Evolutionary conservation across 176 grass and related monocot species (phyloP).

Genomic region (Bonia amplexicaulis): DNA sequence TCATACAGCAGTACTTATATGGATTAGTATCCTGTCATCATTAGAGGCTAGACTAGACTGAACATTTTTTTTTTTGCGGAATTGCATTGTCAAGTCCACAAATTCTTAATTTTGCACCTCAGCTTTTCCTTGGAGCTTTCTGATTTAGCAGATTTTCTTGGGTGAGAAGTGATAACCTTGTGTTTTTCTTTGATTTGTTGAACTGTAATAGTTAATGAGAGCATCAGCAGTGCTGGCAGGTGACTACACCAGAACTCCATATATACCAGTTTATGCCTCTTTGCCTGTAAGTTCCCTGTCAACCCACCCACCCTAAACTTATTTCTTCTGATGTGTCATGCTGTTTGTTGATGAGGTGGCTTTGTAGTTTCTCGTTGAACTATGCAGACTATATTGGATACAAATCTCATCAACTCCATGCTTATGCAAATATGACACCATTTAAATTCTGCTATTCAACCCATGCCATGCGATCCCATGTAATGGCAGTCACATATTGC

Average conservation of each 20-base stretch:
- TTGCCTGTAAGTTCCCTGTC: slow-evolving; percentile 53
- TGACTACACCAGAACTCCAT: slow-evolving; percentile 69
- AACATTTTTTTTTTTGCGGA: background rate
- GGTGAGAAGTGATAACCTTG: background rate
- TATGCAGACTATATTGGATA: background rate
- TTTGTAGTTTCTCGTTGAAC: background rate
- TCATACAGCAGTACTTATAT: background rate
- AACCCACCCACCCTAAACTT: background rate
- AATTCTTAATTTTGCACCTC: background rate
- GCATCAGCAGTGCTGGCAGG: slow-evolving; percentile 42
- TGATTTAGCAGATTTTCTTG: background rate
- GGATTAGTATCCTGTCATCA: background rate
- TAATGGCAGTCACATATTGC: background rate
- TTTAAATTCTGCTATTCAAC: background rate
- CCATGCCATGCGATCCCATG: background rate
- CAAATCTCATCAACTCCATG: background rate
- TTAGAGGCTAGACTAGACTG: background rate
- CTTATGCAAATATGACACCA: background rate
- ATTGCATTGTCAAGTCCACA: background rate
- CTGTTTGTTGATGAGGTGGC: background rate
- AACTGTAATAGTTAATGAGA: slow-evolving; percentile 48
- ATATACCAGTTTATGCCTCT: slow-evolving; percentile 79
- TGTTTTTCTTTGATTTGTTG: slow-evolving; percentile 12
- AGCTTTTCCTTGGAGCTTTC: slow-evolving; percentile 14
- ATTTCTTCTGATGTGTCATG: background rate